Evolutionary conservation across 2,329 filamentous ascomycete species (phyloP), one percentile per base, ranked within the genome.

Genomic region (Didymella glomerata): DNA sequence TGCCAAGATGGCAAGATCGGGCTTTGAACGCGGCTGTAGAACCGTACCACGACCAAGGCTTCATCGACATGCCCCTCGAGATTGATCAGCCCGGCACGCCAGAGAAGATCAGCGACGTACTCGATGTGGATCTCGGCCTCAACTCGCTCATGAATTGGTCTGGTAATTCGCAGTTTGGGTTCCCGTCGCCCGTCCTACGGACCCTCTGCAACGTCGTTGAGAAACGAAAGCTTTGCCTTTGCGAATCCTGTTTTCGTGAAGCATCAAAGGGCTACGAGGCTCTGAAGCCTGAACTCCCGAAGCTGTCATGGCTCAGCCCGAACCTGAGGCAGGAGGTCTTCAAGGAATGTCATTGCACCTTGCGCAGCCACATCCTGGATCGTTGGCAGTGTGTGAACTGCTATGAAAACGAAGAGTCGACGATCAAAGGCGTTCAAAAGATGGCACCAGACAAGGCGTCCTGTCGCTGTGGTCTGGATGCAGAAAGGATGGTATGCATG

Each of bases 31-130:
- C 46, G 14, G 11, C 41, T 20, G 32, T 46, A 20, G 53, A 59
- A 6, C 64, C 68, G 8, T 68, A 74, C 42, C 74, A 76, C 38
- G 74, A 76, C 27, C 66, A 70, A 61, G 74, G 74, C 3, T 70
- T 66, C 22, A 66, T 76, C 18, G 74, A 75, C 16, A 55, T 68
- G 22, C 71, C 74, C 0, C 63, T 74, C 8, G 66, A 70, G 14
- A 41, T 58, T 4, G 48, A 56, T n/a, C 41, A 51, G 2, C 61
- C 54, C 51, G 68, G 65, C 1, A 58, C 61, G n/a, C 65, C 66
- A 7, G 68, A 73, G 41, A 62, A 54, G 20, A 63, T 76, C 30
- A 62, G 68, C 13, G 63, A 70, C 1, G 64, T 75, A 2, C 56
- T 76, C 34, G 57, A 69, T 36, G 48, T 68, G 9, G 60, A 75